These are phyloP conservation scores for Nymphaea thermarum DNA, from an alignment of 164 flowering plant species.

Conservation along the genomic window DNA sequence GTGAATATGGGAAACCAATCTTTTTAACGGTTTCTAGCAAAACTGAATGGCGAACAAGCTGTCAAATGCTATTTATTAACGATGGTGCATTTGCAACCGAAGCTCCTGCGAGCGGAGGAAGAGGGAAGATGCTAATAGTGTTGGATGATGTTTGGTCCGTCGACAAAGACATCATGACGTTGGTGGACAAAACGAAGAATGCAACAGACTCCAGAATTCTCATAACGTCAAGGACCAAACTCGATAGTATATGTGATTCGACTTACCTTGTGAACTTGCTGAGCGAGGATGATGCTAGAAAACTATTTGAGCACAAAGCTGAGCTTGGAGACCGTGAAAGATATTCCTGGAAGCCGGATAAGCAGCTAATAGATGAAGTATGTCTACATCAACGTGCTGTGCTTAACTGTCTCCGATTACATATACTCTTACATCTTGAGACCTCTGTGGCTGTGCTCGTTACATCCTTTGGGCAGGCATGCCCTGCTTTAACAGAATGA, in stretches of 20 bases:
- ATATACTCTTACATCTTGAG: too few species aligned
- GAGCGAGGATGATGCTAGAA: too few species aligned
- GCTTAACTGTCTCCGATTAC: too few species aligned
- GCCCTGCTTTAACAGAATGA: not conserved
- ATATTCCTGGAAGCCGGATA: conserved; percentile 7
- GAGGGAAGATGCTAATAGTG: conserved; percentile 22
- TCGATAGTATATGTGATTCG: conserved; percentile 1
- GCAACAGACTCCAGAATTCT: conserved; percentile 55
- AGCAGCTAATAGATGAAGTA: not conserved
- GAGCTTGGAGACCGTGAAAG: conserved; percentile 43
- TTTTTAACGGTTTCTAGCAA: conserved; percentile 72
- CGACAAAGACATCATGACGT: conserved; percentile 28
- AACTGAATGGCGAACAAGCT: conserved; percentile 47
- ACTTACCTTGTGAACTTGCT: too few species aligned
- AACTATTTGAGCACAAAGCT: not conserved
- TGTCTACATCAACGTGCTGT: not conserved
- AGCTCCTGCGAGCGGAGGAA: conserved; percentile 8
- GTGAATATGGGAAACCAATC: conserved; percentile 12
- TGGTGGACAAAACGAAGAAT: conserved; percentile 32
- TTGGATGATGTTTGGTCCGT: conserved; percentile 61
- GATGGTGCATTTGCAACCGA: conserved; percentile 29
- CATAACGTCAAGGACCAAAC: conserved; percentile 20
- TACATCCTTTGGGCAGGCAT: not conserved
- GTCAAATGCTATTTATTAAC: conserved; percentile 11
- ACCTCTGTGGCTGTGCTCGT: too few species aligned